Conservation (phyloP, 1,284 basidiomycete genomes). For the Ganoderma boninense region DNA sequence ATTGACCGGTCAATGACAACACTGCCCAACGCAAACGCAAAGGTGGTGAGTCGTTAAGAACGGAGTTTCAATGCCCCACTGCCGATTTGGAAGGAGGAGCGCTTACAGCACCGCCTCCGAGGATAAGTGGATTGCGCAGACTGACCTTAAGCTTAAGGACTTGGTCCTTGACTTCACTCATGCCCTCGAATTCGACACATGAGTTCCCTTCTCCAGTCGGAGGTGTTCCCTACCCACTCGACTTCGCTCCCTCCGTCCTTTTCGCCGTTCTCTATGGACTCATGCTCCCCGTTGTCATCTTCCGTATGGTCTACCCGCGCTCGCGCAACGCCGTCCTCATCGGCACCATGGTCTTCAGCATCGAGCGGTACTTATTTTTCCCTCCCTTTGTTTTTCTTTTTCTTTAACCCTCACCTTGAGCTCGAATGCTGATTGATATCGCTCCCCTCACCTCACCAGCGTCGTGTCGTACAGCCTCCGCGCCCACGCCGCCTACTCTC, state of each 20-base stretch:
- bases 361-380: conserved; percentile 31
- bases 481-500: conserved; percentile 38
- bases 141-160: not conserved
- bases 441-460: conserved; percentile 13
- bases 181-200: conserved; percentile 15
- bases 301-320: conserved; percentile 18
- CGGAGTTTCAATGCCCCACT: no score
- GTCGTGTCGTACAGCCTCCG: conserved; percentile 42
- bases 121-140: no score
- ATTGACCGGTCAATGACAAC: no score
- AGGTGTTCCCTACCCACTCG: conserved; percentile 17
- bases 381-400: no score
- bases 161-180: not conserved
- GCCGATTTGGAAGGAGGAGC: no score
- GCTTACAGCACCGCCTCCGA: no score
- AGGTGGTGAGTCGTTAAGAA: no score
- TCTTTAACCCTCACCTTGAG: not conserved
- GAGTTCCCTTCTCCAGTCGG: conserved; percentile 20
- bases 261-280: conserved; percentile 29
- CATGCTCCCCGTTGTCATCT: conserved; percentile 27
- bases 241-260: conserved; percentile 17
- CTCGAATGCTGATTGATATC: not conserved
- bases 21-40: no score
- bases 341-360: conserved; percentile 25
- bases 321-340: conserved; percentile 29